Base-by-base conservation (phyloP, 805 yeast genomes). In the Groenewaldozyma tartarivorans region DNA sequence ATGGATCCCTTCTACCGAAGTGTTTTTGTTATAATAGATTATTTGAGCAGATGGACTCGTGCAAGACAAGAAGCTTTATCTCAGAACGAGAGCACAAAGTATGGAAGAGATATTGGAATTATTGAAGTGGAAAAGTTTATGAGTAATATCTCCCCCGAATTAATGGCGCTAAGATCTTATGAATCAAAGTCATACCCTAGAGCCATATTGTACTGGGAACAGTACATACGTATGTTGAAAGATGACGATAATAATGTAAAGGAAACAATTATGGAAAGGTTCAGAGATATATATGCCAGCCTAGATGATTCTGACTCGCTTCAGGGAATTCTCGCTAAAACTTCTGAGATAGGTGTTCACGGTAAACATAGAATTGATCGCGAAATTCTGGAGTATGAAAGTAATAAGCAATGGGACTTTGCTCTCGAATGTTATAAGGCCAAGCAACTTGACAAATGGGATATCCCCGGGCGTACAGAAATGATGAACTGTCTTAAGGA, bases 221-320 rank as follows among this genome's bases (percentile, higher is more conserved):
- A 84, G 52, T 31, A 19, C 27, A 27, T 22, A 6, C 33, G 39
- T 6, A 24, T 18, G 19, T 54, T 57, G 38, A 61, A 49, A 16
- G 63, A 58, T 1, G 49, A 52, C 31, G 51, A 56, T 1, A 59
- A 48, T 39, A 46, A 57, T 22, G 35, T 52, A 43, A 26, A 57
- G 64, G 47, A 66, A 52, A 16, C 56, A 1, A 43, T 58, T 2
- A 50, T 55, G 22, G 43, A 52, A 7, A 52, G 51, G 21, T 47
- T 92, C n/a, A 86, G 85, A 51, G 70, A 72, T 20, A 82, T 88
- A 66, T 92, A 92, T 57, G 80, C 95, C 5, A 81, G 76, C 43
- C 75, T 92, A 37, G 90, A 86, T 51, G 98, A 94, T 54, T 71
- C 79, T 29, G 99, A 92, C 63, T 79, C 95, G 0, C 67, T 92